Evolutionary conservation across 306 rosid species (phyloP).

Genomic region (Geum urbanum): DNA sequence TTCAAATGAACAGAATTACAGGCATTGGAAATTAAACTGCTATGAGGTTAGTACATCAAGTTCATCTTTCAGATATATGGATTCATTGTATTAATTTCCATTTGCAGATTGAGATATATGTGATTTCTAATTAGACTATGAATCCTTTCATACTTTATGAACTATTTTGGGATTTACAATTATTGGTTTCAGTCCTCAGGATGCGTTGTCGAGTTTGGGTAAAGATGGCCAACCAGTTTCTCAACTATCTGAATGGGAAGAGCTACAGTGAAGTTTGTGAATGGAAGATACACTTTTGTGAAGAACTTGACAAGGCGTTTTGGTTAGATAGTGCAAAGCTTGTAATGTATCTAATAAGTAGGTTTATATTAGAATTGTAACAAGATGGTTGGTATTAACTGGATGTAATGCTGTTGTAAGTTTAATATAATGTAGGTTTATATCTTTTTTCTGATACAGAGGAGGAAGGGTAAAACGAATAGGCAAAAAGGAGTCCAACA

Average conservation of each 20-base stretch:
- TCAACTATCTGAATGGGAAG: background rate
- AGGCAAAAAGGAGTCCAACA: too few relatives aligned
- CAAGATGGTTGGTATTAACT: background rate
- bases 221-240: background rate
- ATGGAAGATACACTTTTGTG: background rate
- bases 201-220: background rate
- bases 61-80: background rate
- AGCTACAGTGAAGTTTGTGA: background rate
- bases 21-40: slow-evolving; percentile 30
- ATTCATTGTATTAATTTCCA: background rate
- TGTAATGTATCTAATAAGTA: background rate
- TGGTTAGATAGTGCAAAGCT: background rate
- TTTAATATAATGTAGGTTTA: background rate
- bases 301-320: background rate
- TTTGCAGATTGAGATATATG: background rate
- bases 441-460: too few relatives aligned
- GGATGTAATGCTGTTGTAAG: background rate
- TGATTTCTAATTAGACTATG: background rate
- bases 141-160: background rate
- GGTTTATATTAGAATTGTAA: background rate
- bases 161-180: background rate
- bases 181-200: background rate
- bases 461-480: too few relatives aligned
- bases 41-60: background rate
- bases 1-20: background rate